Base-by-base conservation (phyloP, 2,329 filamentous ascomycete species). In the Pestalotiopsis sp. region DNA sequence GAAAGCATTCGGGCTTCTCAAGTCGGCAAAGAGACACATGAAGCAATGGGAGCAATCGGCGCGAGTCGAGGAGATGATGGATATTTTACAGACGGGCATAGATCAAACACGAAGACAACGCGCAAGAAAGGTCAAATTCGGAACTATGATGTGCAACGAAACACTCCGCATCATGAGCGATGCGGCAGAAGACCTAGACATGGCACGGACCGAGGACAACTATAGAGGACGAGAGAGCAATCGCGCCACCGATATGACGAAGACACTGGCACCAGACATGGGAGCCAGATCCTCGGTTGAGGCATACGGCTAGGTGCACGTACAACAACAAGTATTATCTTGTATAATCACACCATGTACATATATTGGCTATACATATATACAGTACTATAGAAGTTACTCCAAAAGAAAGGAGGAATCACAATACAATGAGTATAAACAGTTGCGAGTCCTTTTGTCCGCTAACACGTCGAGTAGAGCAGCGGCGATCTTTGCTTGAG, bases 81-180 rank as follows among this genome's bases (percentile, higher is more conserved):
- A 70, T 17, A 65, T 73, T 2, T 25, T 79, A 25, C 31, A 72
- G 41, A 40, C 67, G 7, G 74, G 70, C 9, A 70, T 75, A 61
- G 65, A 57, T 12, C 27, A 13, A 4, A 68, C 64, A 31, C 49
- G 20, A 14, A 56, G 59, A 27, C 67, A 58, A n/a, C 74, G 77
- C 31, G 61, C 17, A 12, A 40, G 72, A 40, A 65, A 57, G 36
- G 70, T 67, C 20, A 66, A 9, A 36, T 67, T 72, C 41, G 72
- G 72, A 20, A 65, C 68, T 6, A 66, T 56, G n/a, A 75, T 78
- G 45, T 72, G 71, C 5, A 36, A 71, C 11, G 72, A 75, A 69
- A 72, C 73, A 11, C 68, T 78, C 17, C 70, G 68, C 25, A 77
- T 79, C 45, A 72, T 78, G 66, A 67, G 72, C 3, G 70, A 75